Base-by-base conservation (phyloP, 2,329 filamentous ascomycete genomes). In the Fusarium abutilonis region DNA sequence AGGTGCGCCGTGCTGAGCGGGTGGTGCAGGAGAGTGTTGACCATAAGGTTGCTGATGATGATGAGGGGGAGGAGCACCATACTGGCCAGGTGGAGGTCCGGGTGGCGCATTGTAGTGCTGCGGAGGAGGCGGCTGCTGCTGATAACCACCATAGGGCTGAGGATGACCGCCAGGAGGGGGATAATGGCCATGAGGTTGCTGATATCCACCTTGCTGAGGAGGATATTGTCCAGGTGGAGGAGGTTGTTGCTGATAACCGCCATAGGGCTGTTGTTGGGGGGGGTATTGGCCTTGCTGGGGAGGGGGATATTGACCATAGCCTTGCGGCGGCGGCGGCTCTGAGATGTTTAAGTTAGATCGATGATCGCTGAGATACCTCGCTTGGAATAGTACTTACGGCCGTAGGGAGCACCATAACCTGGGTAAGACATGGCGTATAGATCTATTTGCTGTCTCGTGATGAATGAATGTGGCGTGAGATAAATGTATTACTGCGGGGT, bases 1-100 rank as follows among this genome's bases (percentile, higher is more conserved):
- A 55, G 66, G 72, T 9, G 73, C 71, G 7, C 76, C 74, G 49
- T 79, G 77, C 26, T 72, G 71, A 35, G 41, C 54, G 11, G 54
- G 62, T 9, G 63, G 63, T 21, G 69, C 74, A 14, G 70, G 72
- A 21, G 70, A 67, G 34, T 73, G 61, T 14, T 57, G 57, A 2
- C 64, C 61, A 26, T 68, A 67, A 23, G 58, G 44, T 21, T 60
- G 61, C 23, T 58, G 55, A 11, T 60, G 55, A 11, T 60, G 60
- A 31, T 61, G 66, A 50, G 70, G 72, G 35, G 80, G 74, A 19
- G 80, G 79, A 19, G 76, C 75, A 28, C 78, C 78, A 48, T 80
- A 81, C 26, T 74, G 73, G 9, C 71, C 74, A 1, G 67, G 74
- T 3, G 76, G 66, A 21, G 64, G 73, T 11, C 71, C 74, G 2